Conservation (phyloP, 352 stramenopile species). For the Phytophthora quininea region DNA sequence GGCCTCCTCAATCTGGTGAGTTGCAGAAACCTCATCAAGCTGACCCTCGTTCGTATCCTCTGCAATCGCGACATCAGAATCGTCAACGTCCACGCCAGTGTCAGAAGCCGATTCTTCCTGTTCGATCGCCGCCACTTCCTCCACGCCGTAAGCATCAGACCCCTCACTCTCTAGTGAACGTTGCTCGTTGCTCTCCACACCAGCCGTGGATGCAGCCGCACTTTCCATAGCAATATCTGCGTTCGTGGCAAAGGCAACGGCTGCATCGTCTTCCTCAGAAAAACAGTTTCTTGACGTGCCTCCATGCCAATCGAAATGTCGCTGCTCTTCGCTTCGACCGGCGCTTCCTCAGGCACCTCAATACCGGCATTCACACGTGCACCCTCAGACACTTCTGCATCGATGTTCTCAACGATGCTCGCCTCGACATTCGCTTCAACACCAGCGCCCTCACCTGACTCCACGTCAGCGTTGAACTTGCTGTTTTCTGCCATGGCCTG, state of each 20-base stretch:
- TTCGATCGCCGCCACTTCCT: constrained; percentile 1
- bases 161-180: constrained; percentile 1
- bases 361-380: not conserved
- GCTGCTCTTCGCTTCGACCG: constrained; percentile 7
- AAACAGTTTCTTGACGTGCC: not conserved
- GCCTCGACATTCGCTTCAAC: constrained; percentile 10
- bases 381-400: constrained; percentile 4
- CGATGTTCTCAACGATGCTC: constrained; percentile 6
- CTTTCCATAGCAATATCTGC: not conserved
- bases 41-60: not conserved
- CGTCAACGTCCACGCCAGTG: not conserved
- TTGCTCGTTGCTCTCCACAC: no score
- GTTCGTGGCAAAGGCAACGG: not conserved
- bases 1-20: not conserved
- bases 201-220: not conserved
- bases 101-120: not conserved
- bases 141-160: not conserved
- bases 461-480: not conserved
- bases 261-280: not conserved
- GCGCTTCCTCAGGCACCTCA: not conserved
- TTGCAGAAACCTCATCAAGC: constrained; percentile 1
- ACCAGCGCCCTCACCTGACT: not conserved
- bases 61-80: not conserved
- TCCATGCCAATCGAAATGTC: constrained; percentile 2
- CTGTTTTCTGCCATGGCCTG: constrained; percentile 5